phyloP scores from a whole-genome alignment of 805 yeast species.

The Ogataea neopini region DNA sequence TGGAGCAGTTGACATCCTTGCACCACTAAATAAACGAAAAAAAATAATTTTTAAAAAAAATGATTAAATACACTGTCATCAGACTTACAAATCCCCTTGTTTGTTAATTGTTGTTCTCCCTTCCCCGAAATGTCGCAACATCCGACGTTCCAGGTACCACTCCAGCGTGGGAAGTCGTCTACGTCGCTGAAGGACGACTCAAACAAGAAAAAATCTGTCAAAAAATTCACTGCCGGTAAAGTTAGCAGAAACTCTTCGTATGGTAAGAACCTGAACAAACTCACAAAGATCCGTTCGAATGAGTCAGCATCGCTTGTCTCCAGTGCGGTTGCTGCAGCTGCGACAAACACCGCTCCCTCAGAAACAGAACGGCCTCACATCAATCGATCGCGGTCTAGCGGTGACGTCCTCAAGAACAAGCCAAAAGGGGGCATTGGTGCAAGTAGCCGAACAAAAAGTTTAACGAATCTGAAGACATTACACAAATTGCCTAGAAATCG shows the following conservation, averaged over 20 bases:
- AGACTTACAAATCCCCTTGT: too few relatives aligned
- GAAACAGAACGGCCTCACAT: slow-evolving; percentile 28
- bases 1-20: too few relatives aligned
- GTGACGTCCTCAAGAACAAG: slow-evolving; percentile 24
- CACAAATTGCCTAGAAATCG: slow-evolving; percentile 21
- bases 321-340: background rate
- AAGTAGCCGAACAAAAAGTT: slow-evolving; percentile 25
- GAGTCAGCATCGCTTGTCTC: slow-evolving; percentile 21
- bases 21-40: background rate
- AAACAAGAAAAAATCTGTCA: slow-evolving; percentile 30
- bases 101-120: background rate
- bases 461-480: slow-evolving; percentile 30
- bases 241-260: slow-evolving; percentile 37
- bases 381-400: slow-evolving; percentile 29
- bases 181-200: slow-evolving; percentile 29
- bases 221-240: slow-evolving; percentile 38
- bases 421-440: slow-evolving; percentile 11
- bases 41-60: too few relatives aligned
- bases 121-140: slow-evolving; percentile 16
- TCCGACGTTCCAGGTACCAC: slow-evolving; percentile 10
- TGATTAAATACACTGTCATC: too few relatives aligned
- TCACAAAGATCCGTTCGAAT: slow-evolving; percentile 33
- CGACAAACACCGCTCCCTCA: background rate
- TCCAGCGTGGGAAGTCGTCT: slow-evolving; percentile 30
- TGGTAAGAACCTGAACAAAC: slow-evolving; percentile 35